Conservation (phyloP, 495 filamentous ascomycete species). For the Xylaria acuta region DNA sequence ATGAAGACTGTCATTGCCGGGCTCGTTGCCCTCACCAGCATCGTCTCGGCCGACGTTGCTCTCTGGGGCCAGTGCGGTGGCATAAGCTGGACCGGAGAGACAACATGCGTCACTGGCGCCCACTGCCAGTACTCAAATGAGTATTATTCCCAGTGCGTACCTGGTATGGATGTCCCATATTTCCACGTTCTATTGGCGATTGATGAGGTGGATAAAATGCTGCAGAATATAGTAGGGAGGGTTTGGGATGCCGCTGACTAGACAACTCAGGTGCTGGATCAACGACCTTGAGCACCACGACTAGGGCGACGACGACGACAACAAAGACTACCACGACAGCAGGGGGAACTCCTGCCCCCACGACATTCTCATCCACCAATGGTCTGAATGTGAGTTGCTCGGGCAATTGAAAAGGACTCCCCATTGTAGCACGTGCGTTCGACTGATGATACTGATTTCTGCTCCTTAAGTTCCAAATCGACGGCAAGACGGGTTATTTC, state of each 20-base stretch:
- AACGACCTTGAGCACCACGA: conserved; percentile 18
- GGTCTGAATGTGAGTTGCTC: conserved; percentile 16
- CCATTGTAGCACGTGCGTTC: not conserved
- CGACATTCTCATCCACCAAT: conserved; percentile 9
- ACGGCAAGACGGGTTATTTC: conserved; percentile 66
- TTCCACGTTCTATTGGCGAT: not conserved
- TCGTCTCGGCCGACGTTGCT: conserved; percentile 28
- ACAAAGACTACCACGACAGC: conserved; percentile 7
- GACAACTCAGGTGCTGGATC: conserved; percentile 6
- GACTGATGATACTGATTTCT: not conserved
- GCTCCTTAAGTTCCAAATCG: conserved; percentile 59
- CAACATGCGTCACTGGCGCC: conserved; percentile 50
- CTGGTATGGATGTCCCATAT: conserved; percentile 18
- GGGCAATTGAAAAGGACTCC: not conserved
- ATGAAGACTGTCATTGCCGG: conserved; percentile 38
- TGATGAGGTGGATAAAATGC: not conserved
- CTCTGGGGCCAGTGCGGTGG: conserved; percentile 60
- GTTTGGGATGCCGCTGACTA: not conserved
- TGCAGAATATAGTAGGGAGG: not conserved
- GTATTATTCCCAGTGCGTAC: conserved; percentile 58
- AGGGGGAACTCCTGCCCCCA: not conserved
- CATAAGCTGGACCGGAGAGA: conserved; percentile 51
- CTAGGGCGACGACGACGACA: conserved; percentile 42
- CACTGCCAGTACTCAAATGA: conserved; percentile 52
- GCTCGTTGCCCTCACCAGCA: conserved; percentile 31